Evolutionary conservation across 257 asterid species (phyloP), one percentile per base, ranked within the genome.

Genomic region (Cordia subcordata): DNA sequence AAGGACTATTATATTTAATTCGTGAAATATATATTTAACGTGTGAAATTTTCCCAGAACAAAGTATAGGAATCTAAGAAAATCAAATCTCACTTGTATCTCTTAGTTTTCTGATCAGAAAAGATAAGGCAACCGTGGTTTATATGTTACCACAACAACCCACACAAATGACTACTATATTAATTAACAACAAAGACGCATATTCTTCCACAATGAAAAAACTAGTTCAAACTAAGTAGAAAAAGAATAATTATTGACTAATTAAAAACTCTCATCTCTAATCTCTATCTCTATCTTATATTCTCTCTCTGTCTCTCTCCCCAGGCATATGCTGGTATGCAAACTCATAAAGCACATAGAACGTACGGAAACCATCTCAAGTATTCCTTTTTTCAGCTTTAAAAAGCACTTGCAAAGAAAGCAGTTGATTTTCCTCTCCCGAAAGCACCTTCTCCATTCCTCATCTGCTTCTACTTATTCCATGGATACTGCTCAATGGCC

Each of bases 401-500:
- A 42, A 74, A 62, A 57, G 75, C 86, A 79, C 83, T 86, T 65
- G 72, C 35, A 75, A 68, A 83, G 57, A 83, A 75, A 73, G 62
- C 59, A 61, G 46, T 60, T 65, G 46, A 11, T 63, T 69, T 67
- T 68, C 58, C 66, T 62, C 66, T 63, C 75, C 23, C 68, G 38
- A 49, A 54, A 60, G 38, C 16, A 49, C 14, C 66, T 32, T 22
- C 70, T 53, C 51, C 53, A 27, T 38, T 44, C 22, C 20, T 57
- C 20, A 38, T 54, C 19, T n/a, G 35, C 61, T 53, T 20, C 55
- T 68, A 49, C 55, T 21, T 49, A 74, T n/a, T 56, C 80, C 77
- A 86, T 86, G 95, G 85, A 86, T 62, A 75, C 88, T 75, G 79
- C 82, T 79, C 84, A 83, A 74, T 87, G 95, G 95, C 90, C 90